phyloP scores from a whole-genome alignment of 2,329 filamentous ascomycete genomes.

The Aspergillus sp. region DNA sequence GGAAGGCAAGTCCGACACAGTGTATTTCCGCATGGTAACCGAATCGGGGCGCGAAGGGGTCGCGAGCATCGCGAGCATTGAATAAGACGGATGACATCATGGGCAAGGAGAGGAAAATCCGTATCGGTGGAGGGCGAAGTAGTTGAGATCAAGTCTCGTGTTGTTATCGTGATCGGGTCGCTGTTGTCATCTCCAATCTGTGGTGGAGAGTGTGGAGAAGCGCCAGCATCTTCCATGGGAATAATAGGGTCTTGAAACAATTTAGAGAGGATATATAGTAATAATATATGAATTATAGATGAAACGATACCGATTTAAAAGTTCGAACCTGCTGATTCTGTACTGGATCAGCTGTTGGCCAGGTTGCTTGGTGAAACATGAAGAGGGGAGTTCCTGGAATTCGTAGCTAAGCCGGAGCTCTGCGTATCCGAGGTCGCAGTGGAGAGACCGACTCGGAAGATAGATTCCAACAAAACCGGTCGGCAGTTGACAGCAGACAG shows the following conservation, averaged over 20 bases:
- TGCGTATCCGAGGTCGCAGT: neutral
- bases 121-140: neutral
- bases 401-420: neutral
- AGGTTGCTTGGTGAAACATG: too few species aligned
- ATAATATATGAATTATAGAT: neutral
- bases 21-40: constrained; percentile 75
- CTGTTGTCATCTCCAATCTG: neutral
- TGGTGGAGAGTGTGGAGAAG: constrained; percentile 3
- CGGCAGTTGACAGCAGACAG: too few species aligned
- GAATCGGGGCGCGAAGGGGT: constrained; percentile 64
- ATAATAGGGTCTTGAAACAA: neutral
- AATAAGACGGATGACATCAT: constrained; percentile 65
- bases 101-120: constrained; percentile 23
- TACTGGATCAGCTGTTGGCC: neutral
- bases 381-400: too few species aligned
- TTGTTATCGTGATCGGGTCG: neutral
- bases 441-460: neutral
- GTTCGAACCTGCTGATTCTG: neutral
- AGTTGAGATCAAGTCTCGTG: neutral
- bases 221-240: neutral
- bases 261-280: neutral
- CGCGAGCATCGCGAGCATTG: constrained; percentile 72
- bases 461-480: too few species aligned
- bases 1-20: constrained; percentile 75
- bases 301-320: neutral